Percentiles rank a stretch among this genome's conserved stretches.
phyloP scores from a whole-genome alignment of 257 asterid species.

The Solanum etuberosum region DNA sequence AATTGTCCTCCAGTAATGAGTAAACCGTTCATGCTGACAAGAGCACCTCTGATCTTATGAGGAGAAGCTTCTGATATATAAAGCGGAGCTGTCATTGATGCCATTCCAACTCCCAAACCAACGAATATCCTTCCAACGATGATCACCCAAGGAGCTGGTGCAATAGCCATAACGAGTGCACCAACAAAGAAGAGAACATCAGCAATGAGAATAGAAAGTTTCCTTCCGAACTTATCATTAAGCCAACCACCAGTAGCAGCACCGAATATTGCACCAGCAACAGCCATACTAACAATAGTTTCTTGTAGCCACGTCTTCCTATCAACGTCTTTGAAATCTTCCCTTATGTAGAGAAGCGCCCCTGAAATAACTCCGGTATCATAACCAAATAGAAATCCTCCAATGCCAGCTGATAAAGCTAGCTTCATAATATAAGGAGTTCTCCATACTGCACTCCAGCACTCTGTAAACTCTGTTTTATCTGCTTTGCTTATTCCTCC shows the following conservation, averaged over 20 bases:
- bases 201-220: neutral
- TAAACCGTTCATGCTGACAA: neutral
- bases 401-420: constrained; percentile 31
- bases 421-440: constrained; percentile 29
- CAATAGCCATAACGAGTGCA: constrained; percentile 1
- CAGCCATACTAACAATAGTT: constrained; percentile 10
- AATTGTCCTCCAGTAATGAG: constrained; percentile 8
- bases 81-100: constrained; percentile 6
- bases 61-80: constrained; percentile 11
- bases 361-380: constrained; percentile 36
- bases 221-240: constrained; percentile 3
- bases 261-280: constrained; percentile 10
- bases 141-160: constrained; percentile 4
- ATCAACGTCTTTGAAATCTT: constrained; percentile 21
- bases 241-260: constrained; percentile 9
- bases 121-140: constrained; percentile 2
- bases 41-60: constrained; percentile 8
- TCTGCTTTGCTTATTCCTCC: constrained; percentile 19
- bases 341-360: constrained; percentile 30
- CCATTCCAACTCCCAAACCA: constrained; percentile 10
- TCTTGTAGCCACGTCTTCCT: constrained; percentile 29
- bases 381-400: constrained; percentile 29
- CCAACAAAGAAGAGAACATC: constrained; percentile 2
- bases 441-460: constrained; percentile 23
- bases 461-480: constrained; percentile 23